Percentiles rank a stretch among this genome's conserved stretches.
Conservation (phyloP, 371 early-diverging fungal species). For the Syncephalis plumigaleata region DNA sequence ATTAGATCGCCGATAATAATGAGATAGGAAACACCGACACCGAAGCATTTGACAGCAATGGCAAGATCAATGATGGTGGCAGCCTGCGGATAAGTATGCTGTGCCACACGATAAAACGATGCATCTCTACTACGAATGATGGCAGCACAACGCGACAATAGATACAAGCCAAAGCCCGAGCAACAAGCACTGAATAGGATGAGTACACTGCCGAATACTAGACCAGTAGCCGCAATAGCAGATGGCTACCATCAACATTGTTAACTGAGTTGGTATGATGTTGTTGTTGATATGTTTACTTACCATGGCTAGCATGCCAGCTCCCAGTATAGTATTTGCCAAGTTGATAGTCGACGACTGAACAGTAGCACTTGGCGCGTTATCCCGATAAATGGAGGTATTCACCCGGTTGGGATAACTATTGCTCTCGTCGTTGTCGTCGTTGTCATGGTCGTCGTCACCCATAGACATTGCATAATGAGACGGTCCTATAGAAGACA, state of each 20-base stretch:
- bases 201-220: constrained; percentile 63
- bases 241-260: constrained; percentile 57
- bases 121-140: constrained; percentile 54
- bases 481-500: too few species aligned
- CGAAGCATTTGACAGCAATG: constrained; percentile 99
- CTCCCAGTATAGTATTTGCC: constrained; percentile 85
- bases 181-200: constrained; percentile 56
- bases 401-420: too few species aligned
- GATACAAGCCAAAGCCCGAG: constrained; percentile 69
- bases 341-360: constrained; percentile 39
- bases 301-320: constrained; percentile 96
- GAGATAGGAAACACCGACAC: constrained; percentile 97
- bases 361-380: background rate
- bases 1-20: constrained; percentile 93
- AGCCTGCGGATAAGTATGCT: constrained; percentile 81
- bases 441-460: too few species aligned
- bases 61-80: constrained; percentile 87
- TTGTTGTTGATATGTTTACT: background rate
- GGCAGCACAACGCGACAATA: constrained; percentile 58
- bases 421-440: too few species aligned
- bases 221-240: constrained; percentile 72
- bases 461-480: too few species aligned
- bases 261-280: too few species aligned
- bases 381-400: background rate
- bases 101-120: constrained; percentile 79